A percentile compares a stretch with the other conserved stretches of the same genome.
Conservation (phyloP, 305 asterid genomes). For the Striga hermonthica region DNA sequence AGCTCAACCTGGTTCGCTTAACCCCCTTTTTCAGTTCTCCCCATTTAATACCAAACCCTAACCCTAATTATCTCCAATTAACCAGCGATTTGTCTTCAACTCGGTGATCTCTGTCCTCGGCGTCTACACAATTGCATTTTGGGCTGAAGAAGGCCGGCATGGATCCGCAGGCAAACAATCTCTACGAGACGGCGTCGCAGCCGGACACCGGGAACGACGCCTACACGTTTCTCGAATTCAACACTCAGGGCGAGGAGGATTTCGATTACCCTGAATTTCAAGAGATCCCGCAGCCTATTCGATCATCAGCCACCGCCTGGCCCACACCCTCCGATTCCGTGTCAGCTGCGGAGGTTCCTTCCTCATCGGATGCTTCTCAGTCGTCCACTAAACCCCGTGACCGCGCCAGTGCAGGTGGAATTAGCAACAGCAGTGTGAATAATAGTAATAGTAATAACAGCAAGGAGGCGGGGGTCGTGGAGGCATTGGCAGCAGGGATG, state of each 20-base stretch:
- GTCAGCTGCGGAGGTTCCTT: conserved; percentile 44
- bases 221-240: conserved; percentile 87
- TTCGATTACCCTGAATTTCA: conserved; percentile 86
- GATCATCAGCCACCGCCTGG: conserved; percentile 67
- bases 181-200: conserved; percentile 97
- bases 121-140: not conserved
- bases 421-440: conserved; percentile 30
- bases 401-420: conserved; percentile 31
- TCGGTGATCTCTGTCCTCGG: not conserved
- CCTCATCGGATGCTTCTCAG: conserved; percentile 53
- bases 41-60: conserved; percentile 34
- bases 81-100: conserved; percentile 26
- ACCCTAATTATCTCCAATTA: conserved; percentile 31
- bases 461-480: conserved; percentile 81
- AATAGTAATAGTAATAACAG: conserved; percentile 38
- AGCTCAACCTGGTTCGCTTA: conserved; percentile 15
- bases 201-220: conserved; percentile 94
- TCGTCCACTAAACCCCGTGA: conserved; percentile 50
- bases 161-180: conserved; percentile 80
- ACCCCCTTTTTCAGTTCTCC: conserved; percentile 6
- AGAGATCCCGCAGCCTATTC: conserved; percentile 92
- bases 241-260: conserved; percentile 91
- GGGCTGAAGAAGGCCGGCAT: conserved; percentile 32
- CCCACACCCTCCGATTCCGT: conserved; percentile 74
- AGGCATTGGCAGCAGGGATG: conserved; percentile 93